Base-by-base conservation (phyloP, 1,139 yeast genomes). In the Torulaspora pretoriensis region DNA sequence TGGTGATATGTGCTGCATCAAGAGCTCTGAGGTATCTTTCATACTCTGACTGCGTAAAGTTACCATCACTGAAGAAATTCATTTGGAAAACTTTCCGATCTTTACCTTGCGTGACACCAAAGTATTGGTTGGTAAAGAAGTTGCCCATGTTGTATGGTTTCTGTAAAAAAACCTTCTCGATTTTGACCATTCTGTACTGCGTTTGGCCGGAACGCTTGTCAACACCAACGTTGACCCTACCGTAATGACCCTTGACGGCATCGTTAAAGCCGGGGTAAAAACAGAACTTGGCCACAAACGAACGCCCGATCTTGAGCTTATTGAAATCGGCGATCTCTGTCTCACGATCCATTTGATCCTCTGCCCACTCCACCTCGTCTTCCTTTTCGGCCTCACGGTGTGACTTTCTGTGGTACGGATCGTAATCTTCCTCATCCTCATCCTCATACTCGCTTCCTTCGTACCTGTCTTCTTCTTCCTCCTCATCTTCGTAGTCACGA, bases 121-220 rank as follows among this genome's bases (percentile, higher is more conserved):
- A 67, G 67, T 80, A 80, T 52, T 80, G 72, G 63, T 81, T 80
- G 54, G 81, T 75, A 60, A 73, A 72, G 55, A 77, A 72, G 35
- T 68, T 72, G 8, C 80, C 79, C 57, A 82, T 67, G 38, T 66
- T 70, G 63, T 83, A 83, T 22, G 81, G 77, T 53, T 73, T 79
- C 33, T 80, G 82, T 38, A 72, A 68, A 37, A 77, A 75, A 25
- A 83, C 74, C 45, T 79, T 83, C 53, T 80, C 82, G 42, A 94
- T 80, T 60, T 80, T 83, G 37, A 92, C 95, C 78, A 90, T 77
- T 56, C 97, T 75, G 66, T 92, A 92, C 49, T 79, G 77, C n/a
- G 83, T 76, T 53, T 70, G 70, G 37, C 83, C 78, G 6, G 81
- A 78, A 40, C 79, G 74, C 43, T 74, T 75, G 57, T 83, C 85